Evolutionary conservation across 495 filamentous ascomycete species (phyloP), one percentile per base, ranked within the genome.

Genomic region (Rusavskia elegans): DNA sequence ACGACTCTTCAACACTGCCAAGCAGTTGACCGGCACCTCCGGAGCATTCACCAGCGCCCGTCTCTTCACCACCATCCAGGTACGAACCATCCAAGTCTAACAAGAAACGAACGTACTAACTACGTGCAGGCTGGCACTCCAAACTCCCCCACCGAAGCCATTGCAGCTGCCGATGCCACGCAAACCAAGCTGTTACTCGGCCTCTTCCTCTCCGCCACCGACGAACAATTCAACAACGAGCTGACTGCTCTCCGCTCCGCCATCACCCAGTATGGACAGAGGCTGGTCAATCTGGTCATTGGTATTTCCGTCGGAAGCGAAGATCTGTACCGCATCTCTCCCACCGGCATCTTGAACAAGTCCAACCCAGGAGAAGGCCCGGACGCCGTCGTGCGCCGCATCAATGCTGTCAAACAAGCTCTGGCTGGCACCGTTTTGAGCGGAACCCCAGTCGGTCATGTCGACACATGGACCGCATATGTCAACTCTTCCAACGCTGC

Each of bases 301-400:
- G 89, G 86, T 67, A 89, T 95, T 71, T 89, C 89, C 4, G 86
- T 95, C 51, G 89, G 87, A 53, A 85, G 79, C 64, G 89, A 95
- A 75, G 85, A 93, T 66, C 73, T 95, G 5, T 95, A 96, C 78
- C 82, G 89, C 53, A 77, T 74, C 71, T 83, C 82, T 2, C 72
- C 76, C 23, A 76, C 63, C 4, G 78, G 76, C 44, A 69, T 69
- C 53, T 48, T 65, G 57, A 68, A 68, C 64, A 55, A 70, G 8
- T 76, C 73, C 27, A 82, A 80, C 42, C 54, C 70, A 52, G 83
- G 83, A 53, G 68, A 76, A 25, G 66, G 71, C 29, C 80, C 86
- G 10, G 68, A 72, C 37, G 69, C 64, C 14, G 64, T 90, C 45
- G 76, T 72, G 58, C 59, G 64, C 49, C 86, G 83, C 71, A 88